A percentile compares a stretch with the other conserved stretches of the same genome.
phyloP scores from a whole-genome alignment of 257 asterid species.

The Cordia subcordata region DNA sequence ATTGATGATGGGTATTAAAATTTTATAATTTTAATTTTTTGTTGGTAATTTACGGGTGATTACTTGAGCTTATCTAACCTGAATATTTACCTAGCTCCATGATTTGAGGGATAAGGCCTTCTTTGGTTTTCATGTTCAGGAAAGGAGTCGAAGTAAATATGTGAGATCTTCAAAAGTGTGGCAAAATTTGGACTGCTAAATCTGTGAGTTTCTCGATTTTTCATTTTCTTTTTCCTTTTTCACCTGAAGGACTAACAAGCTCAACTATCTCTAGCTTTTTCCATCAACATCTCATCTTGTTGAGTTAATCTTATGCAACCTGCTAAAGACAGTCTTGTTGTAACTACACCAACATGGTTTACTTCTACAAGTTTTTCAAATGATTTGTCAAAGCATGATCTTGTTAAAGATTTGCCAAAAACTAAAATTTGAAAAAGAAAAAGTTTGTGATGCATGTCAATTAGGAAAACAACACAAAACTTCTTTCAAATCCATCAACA shows the following conservation, averaged over 20 bases:
- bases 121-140: slow-evolving; percentile 33
- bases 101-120: neutral
- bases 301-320: slow-evolving; percentile 50
- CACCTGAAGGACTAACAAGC: neutral
- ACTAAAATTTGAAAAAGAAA: too few species aligned
- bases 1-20: too few species aligned
- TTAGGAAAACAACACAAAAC: too few species aligned
- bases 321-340: slow-evolving; percentile 70
- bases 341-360: slow-evolving; percentile 85
- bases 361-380: slow-evolving; percentile 80
- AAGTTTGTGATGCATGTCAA: too few species aligned
- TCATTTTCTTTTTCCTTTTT: slow-evolving; percentile 6
- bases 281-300: slow-evolving; percentile 8
- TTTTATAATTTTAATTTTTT: too few species aligned
- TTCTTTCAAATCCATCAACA: too few species aligned
- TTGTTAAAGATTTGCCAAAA: too few species aligned
- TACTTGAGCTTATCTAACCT: slow-evolving; percentile 5
- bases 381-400: too few species aligned
- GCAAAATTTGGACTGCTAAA: slow-evolving; percentile 74
- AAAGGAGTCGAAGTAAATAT: slow-evolving; percentile 84
- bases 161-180: slow-evolving; percentile 66
- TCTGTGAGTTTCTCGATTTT: slow-evolving; percentile 51
- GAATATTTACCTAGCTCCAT: neutral
- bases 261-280: neutral
- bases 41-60: too few species aligned